Percentiles rank a stretch among this genome's conserved stretches.
Evolutionary conservation across 2,329 filamentous ascomycete genomes (phyloP).

Genomic region (Fusarium sp.): DNA sequence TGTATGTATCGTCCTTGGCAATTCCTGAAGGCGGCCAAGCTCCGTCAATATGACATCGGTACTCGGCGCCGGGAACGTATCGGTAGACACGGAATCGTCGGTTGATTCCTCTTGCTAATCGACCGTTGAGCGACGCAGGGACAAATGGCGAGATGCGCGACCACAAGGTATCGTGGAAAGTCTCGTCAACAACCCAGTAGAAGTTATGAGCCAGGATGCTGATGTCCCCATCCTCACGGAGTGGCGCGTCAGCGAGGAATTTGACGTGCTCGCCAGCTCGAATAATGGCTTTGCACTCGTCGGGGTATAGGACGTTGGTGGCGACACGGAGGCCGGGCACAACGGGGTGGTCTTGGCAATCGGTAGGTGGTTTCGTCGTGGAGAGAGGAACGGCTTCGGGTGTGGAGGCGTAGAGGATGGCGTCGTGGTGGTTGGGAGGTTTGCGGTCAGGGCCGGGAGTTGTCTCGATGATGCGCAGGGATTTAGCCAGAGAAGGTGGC

Average conservation of each 20-base stretch:
- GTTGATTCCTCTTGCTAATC: constrained; percentile 72
- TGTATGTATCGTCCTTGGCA: constrained; percentile 66
- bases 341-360: constrained; percentile 68
- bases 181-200: constrained; percentile 76
- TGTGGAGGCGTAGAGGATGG: constrained; percentile 71
- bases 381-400: constrained; percentile 68
- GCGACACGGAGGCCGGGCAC: constrained; percentile 73
- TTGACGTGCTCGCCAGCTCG: constrained; percentile 73
- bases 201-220: constrained; percentile 79
- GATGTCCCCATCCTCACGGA: constrained; percentile 73
- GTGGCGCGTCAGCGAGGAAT: constrained; percentile 75
- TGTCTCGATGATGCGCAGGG: constrained; percentile 70
- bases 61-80: constrained; percentile 79
- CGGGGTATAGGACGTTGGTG: constrained; percentile 68
- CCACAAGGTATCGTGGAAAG: constrained; percentile 74
- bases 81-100: constrained; percentile 78
- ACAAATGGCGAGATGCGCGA: constrained; percentile 69
- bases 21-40: constrained; percentile 80
- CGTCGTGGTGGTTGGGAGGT: constrained; percentile 75
- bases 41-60: constrained; percentile 77
- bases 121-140: constrained; percentile 66
- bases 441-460: constrained; percentile 71
- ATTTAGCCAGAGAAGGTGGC: constrained; percentile 51
- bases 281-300: constrained; percentile 75
- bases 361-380: constrained; percentile 57